Percentiles rank a stretch among this genome's conserved stretches.
These are phyloP conservation scores for Przewalskia tangutica DNA, from an alignment of 257 asterid genomes.

Conservation along the genomic window DNA sequence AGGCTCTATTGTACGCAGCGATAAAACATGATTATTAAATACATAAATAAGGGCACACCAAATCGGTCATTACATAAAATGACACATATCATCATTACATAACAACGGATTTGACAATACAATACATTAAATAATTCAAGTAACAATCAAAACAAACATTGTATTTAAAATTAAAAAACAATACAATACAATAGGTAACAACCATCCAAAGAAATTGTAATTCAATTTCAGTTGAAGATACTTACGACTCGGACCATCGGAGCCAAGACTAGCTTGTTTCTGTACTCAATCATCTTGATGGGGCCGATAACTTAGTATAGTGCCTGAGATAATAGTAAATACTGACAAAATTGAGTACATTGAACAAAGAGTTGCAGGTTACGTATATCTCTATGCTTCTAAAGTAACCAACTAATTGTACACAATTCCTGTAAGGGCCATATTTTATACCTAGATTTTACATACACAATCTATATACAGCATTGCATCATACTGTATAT, in stretches of 20 bases:
- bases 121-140: too few species aligned
- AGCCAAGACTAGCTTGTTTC: conserved; percentile 77
- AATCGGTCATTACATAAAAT: too few species aligned
- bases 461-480: not conserved
- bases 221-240: not conserved
- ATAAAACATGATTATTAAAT: too few species aligned
- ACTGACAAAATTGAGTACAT: not conserved
- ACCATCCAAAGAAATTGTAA: too few species aligned
- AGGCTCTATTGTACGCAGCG: too few species aligned
- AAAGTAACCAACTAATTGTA: not conserved
- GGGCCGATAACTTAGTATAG: not conserved
- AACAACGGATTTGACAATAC: too few species aligned
- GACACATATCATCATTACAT: too few species aligned
- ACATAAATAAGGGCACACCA: too few species aligned
- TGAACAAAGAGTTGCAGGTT: not conserved
- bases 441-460: not conserved
- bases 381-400: not conserved
- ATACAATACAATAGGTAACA: too few species aligned
- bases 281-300: conserved; percentile 33
- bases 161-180: too few species aligned
- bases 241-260: conserved; percentile 96
- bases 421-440: not conserved
- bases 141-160: too few species aligned
- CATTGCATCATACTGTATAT: not conserved
- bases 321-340: not conserved